A percentile compares a stretch with the other conserved stretches of the same genome.
phyloP scores from a whole-genome alignment of 2,329 filamentous ascomycete genomes.

The Colletotrichum navitas region DNA sequence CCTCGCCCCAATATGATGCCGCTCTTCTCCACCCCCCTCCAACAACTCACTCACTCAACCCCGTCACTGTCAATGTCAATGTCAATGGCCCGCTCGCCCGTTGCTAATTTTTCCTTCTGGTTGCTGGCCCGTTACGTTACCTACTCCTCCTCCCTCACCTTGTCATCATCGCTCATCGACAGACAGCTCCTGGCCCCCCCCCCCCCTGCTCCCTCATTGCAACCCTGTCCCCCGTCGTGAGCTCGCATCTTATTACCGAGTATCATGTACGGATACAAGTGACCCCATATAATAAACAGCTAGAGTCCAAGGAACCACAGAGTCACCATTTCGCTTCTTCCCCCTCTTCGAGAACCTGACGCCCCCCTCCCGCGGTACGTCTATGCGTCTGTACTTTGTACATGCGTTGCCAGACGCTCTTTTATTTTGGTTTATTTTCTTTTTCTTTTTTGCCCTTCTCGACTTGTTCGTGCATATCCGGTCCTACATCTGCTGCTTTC shows the following conservation, averaged over 20 bases:
- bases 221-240: slow-evolving; percentile 36
- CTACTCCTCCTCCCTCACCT: slow-evolving; percentile 22
- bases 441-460: slow-evolving; percentile 5
- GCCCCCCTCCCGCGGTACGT: neutral
- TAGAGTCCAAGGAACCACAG: slow-evolving; percentile 35
- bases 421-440: neutral
- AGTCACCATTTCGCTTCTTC: slow-evolving; percentile 36
- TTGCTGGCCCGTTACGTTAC: slow-evolving; percentile 23
- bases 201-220: slow-evolving; percentile 39
- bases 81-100: slow-evolving; percentile 34
- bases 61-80: slow-evolving; percentile 30
- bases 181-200: too few species aligned
- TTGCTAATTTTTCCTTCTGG: slow-evolving; percentile 35
- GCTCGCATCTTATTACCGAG: slow-evolving; percentile 35
- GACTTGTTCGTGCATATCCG: slow-evolving; percentile 13
- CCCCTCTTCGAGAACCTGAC: slow-evolving; percentile 38
- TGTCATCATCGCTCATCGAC: slow-evolving; percentile 30
- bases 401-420: slow-evolving; percentile 25
- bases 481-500: slow-evolving; percentile 16
- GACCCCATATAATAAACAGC: slow-evolving; percentile 37
- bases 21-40: slow-evolving; percentile 26
- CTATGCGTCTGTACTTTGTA: slow-evolving; percentile 10
- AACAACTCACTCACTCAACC: neutral
- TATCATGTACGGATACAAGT: slow-evolving; percentile 40
- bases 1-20: slow-evolving; percentile 23